Conservation (phyloP, 2,329 filamentous ascomycete genomes). For the Scytalidium sp. region DNA sequence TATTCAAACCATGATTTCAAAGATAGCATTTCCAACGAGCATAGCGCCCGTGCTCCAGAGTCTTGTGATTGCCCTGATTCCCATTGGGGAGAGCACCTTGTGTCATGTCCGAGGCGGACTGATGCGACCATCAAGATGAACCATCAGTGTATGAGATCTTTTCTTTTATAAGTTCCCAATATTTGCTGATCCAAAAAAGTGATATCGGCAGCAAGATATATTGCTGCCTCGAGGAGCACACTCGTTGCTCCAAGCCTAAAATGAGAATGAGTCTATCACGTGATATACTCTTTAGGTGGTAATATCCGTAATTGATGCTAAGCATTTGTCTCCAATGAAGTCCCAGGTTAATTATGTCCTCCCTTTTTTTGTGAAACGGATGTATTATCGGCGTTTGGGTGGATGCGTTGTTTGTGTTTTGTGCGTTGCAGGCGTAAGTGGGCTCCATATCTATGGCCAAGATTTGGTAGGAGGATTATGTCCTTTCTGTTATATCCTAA, state of each 20-base stretch:
- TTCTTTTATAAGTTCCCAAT: neutral
- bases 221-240: constrained; percentile 1
- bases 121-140: constrained; percentile 8
- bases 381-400: neutral
- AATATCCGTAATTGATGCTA: neutral
- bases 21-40: neutral
- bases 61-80: neutral
- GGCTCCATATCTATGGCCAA: too few species aligned
- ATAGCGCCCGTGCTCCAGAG: neutral
- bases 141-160: constrained; percentile 11
- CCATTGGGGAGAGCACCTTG: neutral
- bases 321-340: neutral
- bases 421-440: neutral
- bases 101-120: neutral
- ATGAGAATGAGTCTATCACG: neutral
- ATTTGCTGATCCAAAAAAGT: neutral
- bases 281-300: neutral
- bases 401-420: neutral
- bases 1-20: neutral
- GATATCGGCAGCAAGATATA: neutral
- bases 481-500: too few species aligned
- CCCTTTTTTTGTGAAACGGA: neutral
- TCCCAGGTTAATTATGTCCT: neutral
- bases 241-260: neutral
- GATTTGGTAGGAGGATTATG: too few species aligned